Conservation (phyloP, 352 stramenopile species). For the Phytophthora constricta region DNA sequence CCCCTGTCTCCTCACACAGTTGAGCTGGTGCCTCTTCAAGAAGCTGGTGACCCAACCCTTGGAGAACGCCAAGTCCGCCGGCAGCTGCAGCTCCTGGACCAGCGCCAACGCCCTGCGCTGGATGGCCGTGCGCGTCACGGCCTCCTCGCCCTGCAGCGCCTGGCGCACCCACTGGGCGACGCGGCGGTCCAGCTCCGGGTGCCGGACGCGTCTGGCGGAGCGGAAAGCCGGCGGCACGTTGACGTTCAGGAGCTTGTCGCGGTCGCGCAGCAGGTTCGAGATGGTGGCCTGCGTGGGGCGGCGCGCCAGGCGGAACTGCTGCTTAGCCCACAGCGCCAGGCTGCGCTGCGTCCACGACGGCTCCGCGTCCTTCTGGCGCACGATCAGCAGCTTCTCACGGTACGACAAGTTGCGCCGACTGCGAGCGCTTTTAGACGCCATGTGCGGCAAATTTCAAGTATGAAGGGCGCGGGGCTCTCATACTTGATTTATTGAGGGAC, state of each 20-base stretch:
- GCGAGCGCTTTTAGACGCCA: no score
- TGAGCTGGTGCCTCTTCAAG: slow-evolving; percentile 59
- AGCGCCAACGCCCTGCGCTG: slow-evolving; percentile 45
- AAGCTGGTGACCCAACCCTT: slow-evolving; percentile 72
- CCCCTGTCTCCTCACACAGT: slow-evolving; percentile 35
- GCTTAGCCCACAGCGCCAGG: slow-evolving; percentile 59
- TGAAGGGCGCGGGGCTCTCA: not conserved
- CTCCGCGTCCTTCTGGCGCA: slow-evolving; percentile 63
- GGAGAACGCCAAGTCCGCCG: slow-evolving; percentile 55
- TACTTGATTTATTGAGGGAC: not conserved
- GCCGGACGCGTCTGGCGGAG: slow-evolving; percentile 50
- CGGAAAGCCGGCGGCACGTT: slow-evolving; percentile 52
- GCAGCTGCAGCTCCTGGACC: slow-evolving; percentile 47
- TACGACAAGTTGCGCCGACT: slow-evolving; percentile 67
- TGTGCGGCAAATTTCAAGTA: no score
- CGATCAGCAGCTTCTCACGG: slow-evolving; percentile 62
- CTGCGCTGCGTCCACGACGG: slow-evolving; percentile 59
- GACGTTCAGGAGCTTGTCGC: slow-evolving; percentile 51
- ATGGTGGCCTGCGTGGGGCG: slow-evolving; percentile 72
- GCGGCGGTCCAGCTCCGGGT: slow-evolving; percentile 56
- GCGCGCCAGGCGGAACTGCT: slow-evolving; percentile 52
- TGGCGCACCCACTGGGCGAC: slow-evolving; percentile 55
- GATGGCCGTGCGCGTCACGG: slow-evolving; percentile 42
- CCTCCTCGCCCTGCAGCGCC: slow-evolving; percentile 31
- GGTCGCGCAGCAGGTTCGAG: slow-evolving; percentile 62